Evolutionary conservation across 306 rosid genomes (phyloP).

Genomic region (Mucuna pruriens): DNA sequence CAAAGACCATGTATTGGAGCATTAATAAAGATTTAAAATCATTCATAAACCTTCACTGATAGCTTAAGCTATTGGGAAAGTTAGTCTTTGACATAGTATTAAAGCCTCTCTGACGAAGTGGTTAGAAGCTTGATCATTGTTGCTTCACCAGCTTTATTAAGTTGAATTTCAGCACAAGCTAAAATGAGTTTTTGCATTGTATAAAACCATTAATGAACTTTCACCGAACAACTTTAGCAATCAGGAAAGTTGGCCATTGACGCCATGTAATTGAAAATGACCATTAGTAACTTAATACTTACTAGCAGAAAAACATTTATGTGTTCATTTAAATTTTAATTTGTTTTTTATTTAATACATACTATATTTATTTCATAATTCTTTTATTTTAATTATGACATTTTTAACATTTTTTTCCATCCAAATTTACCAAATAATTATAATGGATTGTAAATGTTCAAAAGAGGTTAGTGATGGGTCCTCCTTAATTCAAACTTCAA

Average conservation of each 20-base stretch:
- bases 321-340: too few species aligned
- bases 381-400: too few species aligned
- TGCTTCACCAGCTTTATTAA: neutral
- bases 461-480: too few species aligned
- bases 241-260: neutral
- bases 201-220: neutral
- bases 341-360: too few species aligned
- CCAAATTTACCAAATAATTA: too few species aligned
- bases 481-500: too few species aligned
- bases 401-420: too few species aligned
- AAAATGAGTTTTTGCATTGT: neutral
- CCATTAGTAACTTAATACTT: neutral
- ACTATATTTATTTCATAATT: too few species aligned
- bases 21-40: neutral
- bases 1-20: conserved; percentile 12
- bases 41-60: neutral
- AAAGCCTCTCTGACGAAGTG: conserved; percentile 7
- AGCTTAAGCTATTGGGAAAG: neutral
- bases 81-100: neutral
- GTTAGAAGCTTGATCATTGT: conserved; percentile 17
- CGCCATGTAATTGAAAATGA: neutral
- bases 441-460: too few species aligned
- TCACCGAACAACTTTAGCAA: neutral
- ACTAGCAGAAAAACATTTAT: too few species aligned
- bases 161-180: conserved; percentile 2